Evolutionary conservation across 352 stramenopile genomes (phyloP).

Genomic region (Phytophthora pseudosyringae): DNA sequence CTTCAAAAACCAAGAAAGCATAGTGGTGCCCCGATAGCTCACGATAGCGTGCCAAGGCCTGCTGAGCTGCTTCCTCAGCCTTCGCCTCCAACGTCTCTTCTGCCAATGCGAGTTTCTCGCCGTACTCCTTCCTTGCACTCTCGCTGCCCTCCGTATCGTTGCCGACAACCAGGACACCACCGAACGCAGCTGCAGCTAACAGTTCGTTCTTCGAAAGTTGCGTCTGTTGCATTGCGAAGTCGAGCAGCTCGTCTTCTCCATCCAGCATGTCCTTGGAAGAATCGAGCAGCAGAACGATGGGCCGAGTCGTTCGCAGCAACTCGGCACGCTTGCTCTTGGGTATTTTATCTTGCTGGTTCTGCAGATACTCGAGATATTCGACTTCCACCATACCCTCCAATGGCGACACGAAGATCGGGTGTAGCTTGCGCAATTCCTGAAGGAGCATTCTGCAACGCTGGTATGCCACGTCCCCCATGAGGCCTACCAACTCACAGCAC

Average conservation of each 20-base stretch:
- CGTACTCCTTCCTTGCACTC: conserved; percentile 19
- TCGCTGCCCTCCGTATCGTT: conserved; percentile 27
- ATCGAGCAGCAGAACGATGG: conserved; percentile 63
- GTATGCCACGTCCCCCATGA: conserved; percentile 62
- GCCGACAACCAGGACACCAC: conserved; percentile 9
- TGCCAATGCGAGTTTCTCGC: conserved; percentile 44
- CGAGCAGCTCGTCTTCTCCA: conserved; percentile 63
- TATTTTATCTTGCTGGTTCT: conserved; percentile 40
- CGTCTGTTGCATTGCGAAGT: conserved; percentile 58
- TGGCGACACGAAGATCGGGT: conserved; percentile 58
- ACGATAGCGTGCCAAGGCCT: conserved; percentile 51
- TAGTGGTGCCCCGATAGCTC: conserved; percentile 62
- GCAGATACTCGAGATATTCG: conserved; percentile 60
- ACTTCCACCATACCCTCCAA: conserved; percentile 55
- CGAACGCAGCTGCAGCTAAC: conserved; percentile 63
- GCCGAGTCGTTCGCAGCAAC: conserved; percentile 40
- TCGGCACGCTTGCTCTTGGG: conserved; percentile 31
- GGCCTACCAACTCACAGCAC: conserved; percentile 65
- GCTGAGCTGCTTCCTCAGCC: conserved; percentile 48
- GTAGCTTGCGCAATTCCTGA: conserved; percentile 58
- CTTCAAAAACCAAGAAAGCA: conserved; percentile 65
- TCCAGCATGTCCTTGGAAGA: conserved; percentile 46
- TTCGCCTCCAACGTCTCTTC: conserved; percentile 59
- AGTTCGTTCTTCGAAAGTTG: conserved; percentile 59
- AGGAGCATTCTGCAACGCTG: conserved; percentile 69